These are phyloP conservation scores for Saccharomyces hybrid DNA, from an alignment of 1,139 yeast species.

Conservation along the genomic window DNA sequence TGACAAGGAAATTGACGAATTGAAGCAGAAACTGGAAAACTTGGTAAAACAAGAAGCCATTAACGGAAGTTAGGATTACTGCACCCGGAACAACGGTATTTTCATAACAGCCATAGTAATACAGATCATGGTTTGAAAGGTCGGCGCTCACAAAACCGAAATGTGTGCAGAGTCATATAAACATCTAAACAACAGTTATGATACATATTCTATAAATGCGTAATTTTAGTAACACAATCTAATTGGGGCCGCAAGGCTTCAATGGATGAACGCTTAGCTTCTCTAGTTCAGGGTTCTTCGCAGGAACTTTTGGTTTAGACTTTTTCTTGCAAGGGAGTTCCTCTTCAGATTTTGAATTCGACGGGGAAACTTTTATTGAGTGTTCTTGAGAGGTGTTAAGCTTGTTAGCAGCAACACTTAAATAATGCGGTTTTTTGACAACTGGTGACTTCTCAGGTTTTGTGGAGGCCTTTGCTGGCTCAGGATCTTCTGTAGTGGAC, in stretches of 20 bases:
- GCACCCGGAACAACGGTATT: background rate
- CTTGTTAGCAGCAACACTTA: background rate
- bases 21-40: constrained; percentile 34
- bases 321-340: constrained; percentile 5
- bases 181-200: background rate
- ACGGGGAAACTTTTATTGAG: constrained; percentile 1
- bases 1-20: constrained; percentile 46
- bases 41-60: background rate
- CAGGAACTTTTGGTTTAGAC: constrained; percentile 15
- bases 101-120: background rate
- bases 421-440: background rate
- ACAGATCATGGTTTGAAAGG: background rate
- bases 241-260: constrained; percentile 51
- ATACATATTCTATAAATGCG: background rate
- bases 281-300: constrained; percentile 22
- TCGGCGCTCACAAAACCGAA: background rate
- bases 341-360: background rate
- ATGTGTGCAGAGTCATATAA: background rate
- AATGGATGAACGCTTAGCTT: constrained; percentile 42
- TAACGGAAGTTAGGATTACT: background rate
- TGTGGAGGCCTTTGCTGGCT: background rate
- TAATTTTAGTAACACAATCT: constrained; percentile 4
- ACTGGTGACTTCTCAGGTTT: background rate
- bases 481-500: background rate
- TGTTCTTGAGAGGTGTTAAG: background rate